These are phyloP conservation scores for Detonula confervacea DNA, from an alignment of 352 stramenopile genomes.

Conservation along the genomic window DNA sequence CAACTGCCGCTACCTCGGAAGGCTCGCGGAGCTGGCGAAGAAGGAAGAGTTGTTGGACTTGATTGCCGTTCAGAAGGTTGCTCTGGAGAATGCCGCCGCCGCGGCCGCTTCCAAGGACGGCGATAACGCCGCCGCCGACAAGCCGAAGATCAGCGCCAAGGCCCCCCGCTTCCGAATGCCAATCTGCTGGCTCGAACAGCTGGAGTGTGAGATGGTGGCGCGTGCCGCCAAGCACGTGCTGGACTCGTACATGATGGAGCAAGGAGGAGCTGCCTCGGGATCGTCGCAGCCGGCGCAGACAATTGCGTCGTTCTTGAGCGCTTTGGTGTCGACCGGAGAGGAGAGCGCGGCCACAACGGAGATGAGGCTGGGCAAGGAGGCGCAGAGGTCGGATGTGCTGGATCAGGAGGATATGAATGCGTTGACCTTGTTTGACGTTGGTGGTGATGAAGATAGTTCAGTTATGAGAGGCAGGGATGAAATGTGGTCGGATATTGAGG, in stretches of 20 bases:
- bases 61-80: slow-evolving; percentile 46
- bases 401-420: slow-evolving; percentile 72
- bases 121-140: not conserved
- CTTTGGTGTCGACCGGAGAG: slow-evolving; percentile 74
- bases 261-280: slow-evolving; percentile 50
- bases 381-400: not conserved
- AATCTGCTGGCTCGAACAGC: slow-evolving; percentile 92
- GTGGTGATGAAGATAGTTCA: slow-evolving; percentile 41
- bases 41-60: slow-evolving; percentile 87
- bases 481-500: slow-evolving; percentile 82
- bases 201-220: slow-evolving; percentile 96
- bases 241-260: slow-evolving; percentile 73
- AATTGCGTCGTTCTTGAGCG: slow-evolving; percentile 81
- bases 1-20: slow-evolving; percentile 96
- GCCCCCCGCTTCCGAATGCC: slow-evolving; percentile 83
- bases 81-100: not conserved
- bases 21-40: slow-evolving; percentile 89
- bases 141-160: slow-evolving; percentile 31
- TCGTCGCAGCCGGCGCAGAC: slow-evolving; percentile 55
- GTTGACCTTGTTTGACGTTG: slow-evolving; percentile 61
- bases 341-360: slow-evolving; percentile 82
- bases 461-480: slow-evolving; percentile 55
- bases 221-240: slow-evolving; percentile 90
- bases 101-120: not conserved
- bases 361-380: slow-evolving; percentile 36